Evolutionary conservation across 305 asterid species (phyloP), one percentile per base, ranked within the genome.

Genomic region (Solanum hybrid): DNA sequence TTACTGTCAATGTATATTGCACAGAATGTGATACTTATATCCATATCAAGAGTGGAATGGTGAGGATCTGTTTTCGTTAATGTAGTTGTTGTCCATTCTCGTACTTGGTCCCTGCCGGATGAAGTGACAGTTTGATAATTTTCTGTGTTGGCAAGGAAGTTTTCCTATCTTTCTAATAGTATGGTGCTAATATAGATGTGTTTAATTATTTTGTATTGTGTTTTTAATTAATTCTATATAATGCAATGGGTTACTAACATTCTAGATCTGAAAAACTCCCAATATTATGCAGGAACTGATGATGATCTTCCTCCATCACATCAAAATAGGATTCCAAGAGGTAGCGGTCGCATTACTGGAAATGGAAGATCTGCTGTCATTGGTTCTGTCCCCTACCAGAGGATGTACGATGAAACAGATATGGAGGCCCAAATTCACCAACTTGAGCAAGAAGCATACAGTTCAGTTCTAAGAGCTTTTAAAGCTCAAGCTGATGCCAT

Each of bases 401-500:
- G 92, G 89, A 88, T 91, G 92, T 91, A 92, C 81, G 95, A 93
- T 36, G 95, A 94, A 46, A 89, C 93, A 60, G 97, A 97, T 89
- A 95, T 95, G 96, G 96, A 95, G 92, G 91, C 94, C 88, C 92
- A 93, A 91, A 95, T 97, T 90, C 99, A 95, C 93, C 96, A 96
- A 90, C 93, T 97, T 88, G 98, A 96, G 95, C 97, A 95, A 92
- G 98, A 97, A 90, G 99, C 98, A 79, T 97, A 97, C 93, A 92
- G 93, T 94, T 95, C 99, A 17, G 94, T 96, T 93, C 92, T 97
- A 90, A 92, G 98, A 93, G 99, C 99, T 73, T 96, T 97, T 92
- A 97, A 95, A 95, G 99, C 98, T 85, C 99, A 97, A 93, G 95
- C 94, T 69, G 99, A 96, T 95, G 95, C 98, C 86, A 92, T 97